A percentile compares a stretch with the other conserved stretches of the same genome.
Conservation (phyloP, 2,329 filamentous ascomycete genomes). For the Fusarium armeniacum region DNA sequence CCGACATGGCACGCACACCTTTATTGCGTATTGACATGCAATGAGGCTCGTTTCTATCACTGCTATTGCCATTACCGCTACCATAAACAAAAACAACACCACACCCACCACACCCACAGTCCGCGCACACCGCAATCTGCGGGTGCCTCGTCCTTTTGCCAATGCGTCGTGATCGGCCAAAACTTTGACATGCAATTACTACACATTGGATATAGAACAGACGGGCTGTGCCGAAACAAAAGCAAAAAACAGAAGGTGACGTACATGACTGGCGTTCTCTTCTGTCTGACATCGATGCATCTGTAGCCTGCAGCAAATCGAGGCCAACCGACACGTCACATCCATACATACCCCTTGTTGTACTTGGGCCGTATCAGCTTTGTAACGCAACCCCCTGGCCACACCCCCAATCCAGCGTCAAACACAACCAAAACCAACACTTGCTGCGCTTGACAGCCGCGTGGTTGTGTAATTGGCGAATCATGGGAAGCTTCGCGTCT, state of each 20-base stretch:
- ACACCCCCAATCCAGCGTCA: background rate
- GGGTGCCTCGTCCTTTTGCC: constrained; percentile 16
- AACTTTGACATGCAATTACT: constrained; percentile 4
- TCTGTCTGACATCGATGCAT: constrained; percentile 22
- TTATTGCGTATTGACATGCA: background rate
- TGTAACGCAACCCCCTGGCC: constrained; percentile 7
- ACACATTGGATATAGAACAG: background rate
- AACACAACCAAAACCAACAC: background rate
- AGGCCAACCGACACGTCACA: constrained; percentile 22
- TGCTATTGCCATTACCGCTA: too few relatives aligned
- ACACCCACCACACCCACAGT: background rate
- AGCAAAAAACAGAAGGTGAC: constrained; percentile 25
- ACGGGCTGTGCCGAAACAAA: constrained; percentile 19
- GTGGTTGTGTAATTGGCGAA: constrained; percentile 1
- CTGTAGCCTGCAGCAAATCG: constrained; percentile 9
- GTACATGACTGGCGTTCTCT: constrained; percentile 14
- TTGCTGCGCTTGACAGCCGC: background rate
- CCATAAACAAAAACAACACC: constrained; percentile 6
- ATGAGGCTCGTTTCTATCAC: constrained; percentile 21
- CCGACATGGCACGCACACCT: constrained; percentile 1
- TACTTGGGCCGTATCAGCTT: constrained; percentile 1
- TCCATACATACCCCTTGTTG: background rate
- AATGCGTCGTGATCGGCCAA: background rate
- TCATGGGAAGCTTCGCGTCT: background rate
- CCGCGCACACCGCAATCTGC: constrained; percentile 14